Evolutionary conservation across 176 grass and related monocot species (phyloP).

Genomic region (Tillandsia leiboldiana): DNA sequence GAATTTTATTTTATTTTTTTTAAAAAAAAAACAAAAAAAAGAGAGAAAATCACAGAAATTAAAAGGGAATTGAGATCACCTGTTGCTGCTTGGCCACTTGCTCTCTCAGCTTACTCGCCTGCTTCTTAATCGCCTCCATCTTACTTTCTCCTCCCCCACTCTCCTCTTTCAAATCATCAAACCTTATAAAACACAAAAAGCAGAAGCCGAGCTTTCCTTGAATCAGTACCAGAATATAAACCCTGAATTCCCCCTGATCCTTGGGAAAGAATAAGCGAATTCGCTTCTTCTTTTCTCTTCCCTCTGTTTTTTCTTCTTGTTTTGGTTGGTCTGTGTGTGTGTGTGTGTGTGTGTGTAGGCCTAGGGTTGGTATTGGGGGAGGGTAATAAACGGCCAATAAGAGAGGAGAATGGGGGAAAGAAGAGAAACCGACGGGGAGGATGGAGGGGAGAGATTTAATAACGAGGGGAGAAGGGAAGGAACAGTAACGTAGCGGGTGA

Average conservation of each 20-base stretch:
- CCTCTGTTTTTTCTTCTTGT: too few species aligned
- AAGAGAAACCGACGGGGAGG: neutral
- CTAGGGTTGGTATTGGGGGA: neutral
- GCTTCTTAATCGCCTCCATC: constrained; percentile 92
- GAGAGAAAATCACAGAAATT: constrained; percentile 4
- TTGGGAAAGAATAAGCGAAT: neutral
- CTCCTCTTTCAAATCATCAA: constrained; percentile 1
- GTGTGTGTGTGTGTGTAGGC: too few species aligned
- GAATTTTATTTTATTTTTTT: neutral
- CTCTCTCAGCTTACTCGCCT: constrained; percentile 77
- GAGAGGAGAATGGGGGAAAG: neutral
- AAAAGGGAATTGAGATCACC: constrained; percentile 25
- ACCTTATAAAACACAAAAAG: neutral
- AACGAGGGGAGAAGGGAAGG: neutral
- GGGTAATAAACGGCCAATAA: neutral
- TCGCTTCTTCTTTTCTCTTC: neutral
- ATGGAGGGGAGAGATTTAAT: neutral
- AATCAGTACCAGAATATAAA: neutral
- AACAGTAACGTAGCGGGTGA: neutral
- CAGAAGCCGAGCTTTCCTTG: neutral
- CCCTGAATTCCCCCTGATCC: neutral
- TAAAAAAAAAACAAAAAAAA: neutral
- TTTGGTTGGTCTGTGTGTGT: too few species aligned
- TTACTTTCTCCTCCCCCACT: neutral
- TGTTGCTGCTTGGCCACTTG: constrained; percentile 90